Evolutionary conservation across 148 eudicot species (phyloP).

Genomic region (Arbutus unedo): DNA sequence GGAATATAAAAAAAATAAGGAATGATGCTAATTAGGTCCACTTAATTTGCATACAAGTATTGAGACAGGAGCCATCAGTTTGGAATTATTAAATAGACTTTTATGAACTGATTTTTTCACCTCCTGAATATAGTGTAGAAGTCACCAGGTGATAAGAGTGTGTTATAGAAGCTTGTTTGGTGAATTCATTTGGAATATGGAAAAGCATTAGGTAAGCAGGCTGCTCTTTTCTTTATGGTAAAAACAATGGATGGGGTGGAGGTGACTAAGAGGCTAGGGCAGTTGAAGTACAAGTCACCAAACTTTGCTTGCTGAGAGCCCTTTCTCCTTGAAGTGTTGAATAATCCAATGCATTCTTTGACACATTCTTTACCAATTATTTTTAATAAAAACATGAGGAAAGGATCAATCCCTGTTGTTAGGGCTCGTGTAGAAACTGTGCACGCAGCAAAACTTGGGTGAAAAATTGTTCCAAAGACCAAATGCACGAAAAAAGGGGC

Average conservation of each 20-base stretch:
- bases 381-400: neutral
- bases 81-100: neutral
- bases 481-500: neutral
- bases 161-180: constrained; percentile 25
- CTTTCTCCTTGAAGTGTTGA: neutral
- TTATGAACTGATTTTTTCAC: neutral
- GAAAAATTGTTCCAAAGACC: neutral
- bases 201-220: neutral
- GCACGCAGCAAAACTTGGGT: neutral
- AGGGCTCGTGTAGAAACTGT: neutral
- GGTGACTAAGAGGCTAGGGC: constrained; percentile 27
- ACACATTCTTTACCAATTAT: neutral
- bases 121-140: neutral
- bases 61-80: neutral
- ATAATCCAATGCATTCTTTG: neutral
- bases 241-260: constrained; percentile 21
- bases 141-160: neutral
- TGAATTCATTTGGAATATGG: constrained; percentile 15
- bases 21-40: neutral
- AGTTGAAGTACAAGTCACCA: constrained; percentile 42
- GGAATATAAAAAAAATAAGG: neutral
- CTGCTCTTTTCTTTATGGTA: neutral
- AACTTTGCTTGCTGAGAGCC: constrained; percentile 18
- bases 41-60: neutral
- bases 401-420: neutral